Evolutionary conservation across 345 rosid species (phyloP).

Genomic region (Citrus glauca): DNA sequence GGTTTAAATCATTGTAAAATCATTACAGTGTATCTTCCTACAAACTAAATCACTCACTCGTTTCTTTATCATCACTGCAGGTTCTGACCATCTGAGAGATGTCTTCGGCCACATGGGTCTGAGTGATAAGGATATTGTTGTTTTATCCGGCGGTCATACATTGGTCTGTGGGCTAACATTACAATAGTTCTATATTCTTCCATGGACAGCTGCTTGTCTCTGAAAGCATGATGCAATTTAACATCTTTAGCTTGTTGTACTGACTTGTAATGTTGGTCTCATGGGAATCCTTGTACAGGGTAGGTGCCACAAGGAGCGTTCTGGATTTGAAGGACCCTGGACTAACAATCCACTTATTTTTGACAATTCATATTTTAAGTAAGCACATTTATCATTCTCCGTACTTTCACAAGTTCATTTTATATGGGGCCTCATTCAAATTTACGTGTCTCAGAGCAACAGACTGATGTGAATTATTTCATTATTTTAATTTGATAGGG

Average conservation of each 20-base stretch:
- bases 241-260: background rate
- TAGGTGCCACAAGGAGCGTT: slow-evolving; percentile 90
- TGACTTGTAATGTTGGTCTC: background rate
- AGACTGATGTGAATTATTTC: background rate
- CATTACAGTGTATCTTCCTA: background rate
- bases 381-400: background rate
- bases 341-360: slow-evolving; percentile 79
- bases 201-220: background rate
- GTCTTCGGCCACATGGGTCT: slow-evolving; percentile 93
- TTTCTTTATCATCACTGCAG: slow-evolving; percentile 26
- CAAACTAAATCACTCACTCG: background rate
- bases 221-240: background rate
- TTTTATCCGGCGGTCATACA: slow-evolving; percentile 84
- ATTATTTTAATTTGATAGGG: slow-evolving; percentile 32
- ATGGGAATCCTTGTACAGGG: slow-evolving; percentile 39
- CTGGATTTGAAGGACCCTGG: slow-evolving; percentile 96
- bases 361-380: slow-evolving; percentile 88
- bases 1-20: background rate
- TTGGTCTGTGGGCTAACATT: slow-evolving; percentile 38
- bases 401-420: background rate
- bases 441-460: background rate
- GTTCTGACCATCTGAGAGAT: slow-evolving; percentile 74
- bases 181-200: background rate
- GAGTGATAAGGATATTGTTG: slow-evolving; percentile 78
- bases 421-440: background rate